These are phyloP conservation scores for Entelexis paramagnoliae DNA, from an alignment of 1,139 yeast species.

Conservation along the genomic window DNA sequence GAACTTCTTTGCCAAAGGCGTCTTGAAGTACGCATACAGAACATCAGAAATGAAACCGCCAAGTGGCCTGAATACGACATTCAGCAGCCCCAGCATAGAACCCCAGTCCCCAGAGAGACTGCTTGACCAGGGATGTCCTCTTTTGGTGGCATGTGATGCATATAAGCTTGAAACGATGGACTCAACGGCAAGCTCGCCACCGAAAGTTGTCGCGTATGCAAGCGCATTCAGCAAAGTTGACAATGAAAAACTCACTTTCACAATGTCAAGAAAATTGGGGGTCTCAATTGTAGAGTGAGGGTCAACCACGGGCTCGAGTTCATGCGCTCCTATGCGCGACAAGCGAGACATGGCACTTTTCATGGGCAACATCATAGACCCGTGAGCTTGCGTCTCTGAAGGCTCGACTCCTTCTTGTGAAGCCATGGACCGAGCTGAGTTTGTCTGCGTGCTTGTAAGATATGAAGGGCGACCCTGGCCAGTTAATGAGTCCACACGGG, in stretches of 20 bases:
- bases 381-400: not conserved
- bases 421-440: not conserved
- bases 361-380: not conserved
- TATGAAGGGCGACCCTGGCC: not conserved
- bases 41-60: conserved; percentile 31
- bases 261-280: conserved; percentile 25
- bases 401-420: not conserved
- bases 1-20: conserved; percentile 29
- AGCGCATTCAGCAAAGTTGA: conserved; percentile 30
- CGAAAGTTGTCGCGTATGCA: conserved; percentile 31
- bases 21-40: conserved; percentile 24
- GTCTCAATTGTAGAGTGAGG: conserved; percentile 27
- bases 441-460: not conserved
- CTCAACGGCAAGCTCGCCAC: conserved; percentile 33
- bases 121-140: conserved; percentile 25
- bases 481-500: not conserved
- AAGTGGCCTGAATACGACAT: conserved; percentile 31
- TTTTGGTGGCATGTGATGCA: conserved; percentile 20
- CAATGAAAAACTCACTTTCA: conserved; percentile 26
- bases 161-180: conserved; percentile 30
- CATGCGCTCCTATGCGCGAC: conserved; percentile 1
- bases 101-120: conserved; percentile 32
- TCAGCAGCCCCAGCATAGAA: conserved; percentile 32
- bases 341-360: conserved; percentile 6
- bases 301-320: conserved; percentile 20